Base-by-base conservation (phyloP, 495 filamentous ascomycete genomes). In the Trichoderma asperelloides region DNA sequence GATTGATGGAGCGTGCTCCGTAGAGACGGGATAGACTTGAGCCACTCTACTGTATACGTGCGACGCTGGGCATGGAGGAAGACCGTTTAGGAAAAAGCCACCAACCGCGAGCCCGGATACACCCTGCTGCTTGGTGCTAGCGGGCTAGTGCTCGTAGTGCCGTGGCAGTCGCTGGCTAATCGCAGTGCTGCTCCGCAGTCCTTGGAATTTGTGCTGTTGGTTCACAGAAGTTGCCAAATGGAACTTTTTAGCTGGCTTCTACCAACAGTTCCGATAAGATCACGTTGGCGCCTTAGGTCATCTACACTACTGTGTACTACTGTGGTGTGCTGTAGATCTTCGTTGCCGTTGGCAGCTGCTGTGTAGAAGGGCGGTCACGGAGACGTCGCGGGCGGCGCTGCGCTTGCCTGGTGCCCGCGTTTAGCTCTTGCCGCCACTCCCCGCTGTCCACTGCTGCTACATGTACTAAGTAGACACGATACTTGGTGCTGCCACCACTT, bases 1-100 rank as follows among this genome's bases (percentile, higher is more conserved):
- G 33, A 37, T 7, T 37, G 33, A 37, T 37, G 33, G 33, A 37
- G 33, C 33, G 47, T 11, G 47, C 47, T 6, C 21, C n/a, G 16
- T 8, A n/a, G n/a, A 23, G 18, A 51, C 23, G 55, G 55, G 30
- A 21, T 3, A 60, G 55, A 60, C 30, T 9, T 15, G 55, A 37
- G 33, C 33, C 33, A 37, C 55, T 28, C 55, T 60, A 37, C 55
- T 28, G 25, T 60, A 11, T 60, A 60, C 23, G 55, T 60, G 55
- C 23, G 55, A 60, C 55, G 13, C 25, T 60, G 9, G 55, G 55
- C 13, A 60, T 60, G 55, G 55, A 60, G 25, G 55, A 30, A 2
- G n/a, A 21, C 55, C 55, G 55, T 30, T 30, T 55, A 28, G 55
- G 55, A 60, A 60, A 60, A 60, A 60, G 55, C 55, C 55, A 60